phyloP scores from a whole-genome alignment of 2,329 filamentous ascomycete species.

The Fusarium redolens region DNA sequence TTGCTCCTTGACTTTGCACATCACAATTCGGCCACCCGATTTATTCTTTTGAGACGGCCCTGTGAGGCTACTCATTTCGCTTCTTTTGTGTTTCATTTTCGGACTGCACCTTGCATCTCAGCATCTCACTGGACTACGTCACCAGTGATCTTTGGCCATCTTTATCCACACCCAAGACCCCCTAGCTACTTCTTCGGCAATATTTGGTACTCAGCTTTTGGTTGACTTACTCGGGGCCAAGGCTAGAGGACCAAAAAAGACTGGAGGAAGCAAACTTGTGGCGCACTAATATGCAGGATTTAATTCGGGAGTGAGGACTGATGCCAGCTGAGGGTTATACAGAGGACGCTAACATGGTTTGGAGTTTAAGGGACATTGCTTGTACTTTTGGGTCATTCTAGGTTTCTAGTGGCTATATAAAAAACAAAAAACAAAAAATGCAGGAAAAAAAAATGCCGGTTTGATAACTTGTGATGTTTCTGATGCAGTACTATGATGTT shows the following conservation, averaged over 20 bases:
- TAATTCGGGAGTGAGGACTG: slow-evolving; percentile 13
- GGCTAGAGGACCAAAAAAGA: slow-evolving; percentile 21
- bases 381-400: neutral
- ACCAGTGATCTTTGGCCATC: slow-evolving; percentile 2
- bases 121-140: neutral
- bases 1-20: neutral
- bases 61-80: neutral
- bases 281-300: slow-evolving; percentile 26
- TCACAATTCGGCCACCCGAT: neutral
- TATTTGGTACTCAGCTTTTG: slow-evolving; percentile 24
- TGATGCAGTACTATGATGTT: neutral
- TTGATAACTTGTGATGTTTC: neutral
- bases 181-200: slow-evolving; percentile 7
- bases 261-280: slow-evolving; percentile 23
- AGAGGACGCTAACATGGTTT: slow-evolving; percentile 8
- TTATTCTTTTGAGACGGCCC: slow-evolving; percentile 1
- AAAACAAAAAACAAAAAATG: neutral
- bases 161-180: slow-evolving; percentile 12
- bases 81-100: slow-evolving; percentile 15
- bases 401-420: slow-evolving; percentile 7
- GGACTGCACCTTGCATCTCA: neutral
- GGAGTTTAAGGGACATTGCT: neutral
- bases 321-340: slow-evolving; percentile 12
- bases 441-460: neutral
- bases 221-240: slow-evolving; percentile 28